Percentiles rank a stretch among this genome's conserved stretches.
Conservation (phyloP, 257 asterid species). For the Plantago elongata region DNA sequence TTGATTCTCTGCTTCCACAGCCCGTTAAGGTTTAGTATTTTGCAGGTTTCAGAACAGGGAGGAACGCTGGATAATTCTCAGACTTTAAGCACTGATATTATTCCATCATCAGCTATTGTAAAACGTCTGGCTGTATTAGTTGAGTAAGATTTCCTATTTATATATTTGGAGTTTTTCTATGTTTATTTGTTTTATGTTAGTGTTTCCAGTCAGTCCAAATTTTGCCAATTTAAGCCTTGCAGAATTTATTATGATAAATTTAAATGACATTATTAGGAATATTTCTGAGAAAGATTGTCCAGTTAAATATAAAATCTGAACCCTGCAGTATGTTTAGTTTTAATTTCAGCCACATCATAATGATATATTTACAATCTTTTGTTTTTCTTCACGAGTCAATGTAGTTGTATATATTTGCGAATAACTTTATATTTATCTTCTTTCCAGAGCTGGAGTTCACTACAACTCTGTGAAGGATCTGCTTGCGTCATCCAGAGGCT, state of each 20-base stretch:
- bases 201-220: conserved; percentile 11
- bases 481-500: conserved; percentile 65
- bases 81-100: conserved; percentile 40
- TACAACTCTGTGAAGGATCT: conserved; percentile 79
- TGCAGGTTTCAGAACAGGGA: conserved; percentile 58
- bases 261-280: conserved; percentile 13
- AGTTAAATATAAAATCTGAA: conserved; percentile 13
- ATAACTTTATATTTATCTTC: conserved; percentile 16
- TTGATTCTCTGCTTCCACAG: conserved; percentile 21
- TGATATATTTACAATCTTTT: conserved; percentile 10
- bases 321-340: conserved; percentile 11
- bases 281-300: conserved; percentile 1
- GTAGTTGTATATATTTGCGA: conserved; percentile 14
- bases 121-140: conserved; percentile 86
- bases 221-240: conserved; percentile 3
- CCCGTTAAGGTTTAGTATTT: conserved; percentile 20
- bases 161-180: conserved; percentile 13
- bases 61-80: conserved; percentile 40
- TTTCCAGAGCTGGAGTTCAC: conserved; percentile 54
- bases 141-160: conserved; percentile 55
- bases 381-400: conserved; percentile 9
- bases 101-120: conserved; percentile 62
- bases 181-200: conserved; percentile 7
- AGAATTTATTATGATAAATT: conserved; percentile 9
- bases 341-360: conserved; percentile 15